Evolutionary conservation across 139 green algal species (phyloP).

Genomic region (Chlorella sp.): DNA sequence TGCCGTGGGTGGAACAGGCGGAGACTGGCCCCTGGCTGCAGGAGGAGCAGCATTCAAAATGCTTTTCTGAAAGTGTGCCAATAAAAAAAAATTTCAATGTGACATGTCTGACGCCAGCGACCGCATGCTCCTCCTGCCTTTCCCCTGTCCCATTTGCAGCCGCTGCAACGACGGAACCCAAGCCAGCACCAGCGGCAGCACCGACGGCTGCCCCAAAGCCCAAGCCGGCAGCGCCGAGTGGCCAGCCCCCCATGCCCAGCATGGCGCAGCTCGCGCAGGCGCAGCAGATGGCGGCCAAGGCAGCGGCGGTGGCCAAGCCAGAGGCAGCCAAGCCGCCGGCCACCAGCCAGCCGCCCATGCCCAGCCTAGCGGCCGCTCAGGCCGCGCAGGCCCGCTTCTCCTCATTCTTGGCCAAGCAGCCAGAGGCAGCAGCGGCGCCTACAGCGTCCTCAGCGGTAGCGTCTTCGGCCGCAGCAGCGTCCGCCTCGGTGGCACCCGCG

Average conservation of each 20-base stretch:
- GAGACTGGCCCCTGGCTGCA: too few relatives aligned
- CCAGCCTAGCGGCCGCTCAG: conserved; percentile 20
- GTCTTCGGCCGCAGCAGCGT: neutral
- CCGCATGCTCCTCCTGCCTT: too few relatives aligned
- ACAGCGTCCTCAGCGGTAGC: neutral
- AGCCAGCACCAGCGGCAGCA: neutral
- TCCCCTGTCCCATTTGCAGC: neutral
- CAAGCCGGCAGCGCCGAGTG: conserved; percentile 3
- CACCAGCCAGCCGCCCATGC: conserved; percentile 18
- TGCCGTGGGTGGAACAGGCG: too few relatives aligned
- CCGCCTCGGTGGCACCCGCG: neutral
- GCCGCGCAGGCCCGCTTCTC: conserved; percentile 26
- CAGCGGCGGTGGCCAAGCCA: conserved; percentile 10
- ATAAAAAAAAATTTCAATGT: conserved; percentile 4
- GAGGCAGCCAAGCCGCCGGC: neutral
- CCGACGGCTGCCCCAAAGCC: too few relatives aligned
- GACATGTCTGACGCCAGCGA: too few relatives aligned
- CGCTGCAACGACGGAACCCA: conserved; percentile 1
- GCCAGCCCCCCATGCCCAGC: conserved; percentile 15
- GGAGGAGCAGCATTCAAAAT: too few relatives aligned
- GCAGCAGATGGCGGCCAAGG: conserved; percentile 24
- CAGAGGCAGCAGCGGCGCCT: neutral
- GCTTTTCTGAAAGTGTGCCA: too few relatives aligned
- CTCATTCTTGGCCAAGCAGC: conserved; percentile 8
- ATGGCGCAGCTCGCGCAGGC: conserved; percentile 1